Conservation (phyloP, 2,329 filamentous ascomycete genomes). For the Alternaria ventricosa region DNA sequence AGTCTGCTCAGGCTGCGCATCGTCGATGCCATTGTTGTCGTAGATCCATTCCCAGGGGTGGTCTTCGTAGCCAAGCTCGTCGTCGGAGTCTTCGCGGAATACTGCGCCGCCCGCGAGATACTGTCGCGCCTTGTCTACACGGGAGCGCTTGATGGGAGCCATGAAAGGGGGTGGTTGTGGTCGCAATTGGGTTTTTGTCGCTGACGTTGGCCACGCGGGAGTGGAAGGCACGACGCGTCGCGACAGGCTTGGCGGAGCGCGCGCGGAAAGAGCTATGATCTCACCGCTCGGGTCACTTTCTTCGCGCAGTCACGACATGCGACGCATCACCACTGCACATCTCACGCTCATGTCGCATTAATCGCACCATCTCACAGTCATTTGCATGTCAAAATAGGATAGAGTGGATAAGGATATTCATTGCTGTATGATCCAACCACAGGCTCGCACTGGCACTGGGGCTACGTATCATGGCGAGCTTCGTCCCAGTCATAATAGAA, state of each 20-base stretch:
- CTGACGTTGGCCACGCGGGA: slow-evolving; percentile 31
- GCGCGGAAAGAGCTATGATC: slow-evolving; percentile 29
- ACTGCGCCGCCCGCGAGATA: slow-evolving; percentile 67
- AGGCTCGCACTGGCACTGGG: slow-evolving; percentile 41
- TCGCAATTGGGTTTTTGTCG: slow-evolving; percentile 25
- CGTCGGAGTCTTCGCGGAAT: slow-evolving; percentile 80
- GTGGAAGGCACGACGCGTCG: slow-evolving; percentile 36
- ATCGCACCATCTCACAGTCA: background rate
- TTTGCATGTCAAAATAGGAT: background rate
- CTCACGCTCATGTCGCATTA: background rate
- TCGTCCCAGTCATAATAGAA: slow-evolving; percentile 4
- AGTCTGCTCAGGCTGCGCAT: slow-evolving; percentile 26
- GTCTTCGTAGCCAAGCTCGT: slow-evolving; percentile 70
- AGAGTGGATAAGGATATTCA: slow-evolving; percentile 21
- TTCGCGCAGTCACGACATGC: background rate
- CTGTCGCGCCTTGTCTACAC: slow-evolving; percentile 55
- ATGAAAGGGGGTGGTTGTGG: slow-evolving; percentile 34
- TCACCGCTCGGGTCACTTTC: slow-evolving; percentile 14
- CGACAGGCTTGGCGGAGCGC: slow-evolving; percentile 36
- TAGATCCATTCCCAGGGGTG: slow-evolving; percentile 66
- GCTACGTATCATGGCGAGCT: slow-evolving; percentile 14
- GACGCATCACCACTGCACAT: background rate
- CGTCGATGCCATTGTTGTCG: slow-evolving; percentile 34
- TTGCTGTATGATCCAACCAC: slow-evolving; percentile 28
- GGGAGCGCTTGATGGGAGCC: slow-evolving; percentile 50